Conservation (phyloP, 2,329 filamentous ascomycete genomes). For the Exserohilum rostratum region DNA sequence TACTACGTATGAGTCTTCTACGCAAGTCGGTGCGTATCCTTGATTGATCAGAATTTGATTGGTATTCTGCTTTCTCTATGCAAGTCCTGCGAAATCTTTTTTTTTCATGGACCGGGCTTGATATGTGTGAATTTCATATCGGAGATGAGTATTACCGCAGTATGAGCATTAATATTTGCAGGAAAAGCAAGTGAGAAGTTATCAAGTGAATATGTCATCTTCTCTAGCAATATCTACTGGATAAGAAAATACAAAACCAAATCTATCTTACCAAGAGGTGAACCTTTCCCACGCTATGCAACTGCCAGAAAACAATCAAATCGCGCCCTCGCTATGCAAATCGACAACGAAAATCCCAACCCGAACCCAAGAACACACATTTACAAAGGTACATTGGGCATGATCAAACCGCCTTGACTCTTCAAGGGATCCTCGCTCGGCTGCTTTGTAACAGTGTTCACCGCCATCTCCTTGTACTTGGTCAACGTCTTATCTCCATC, state of each 20-base stretch:
- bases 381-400: conserved; percentile 35
- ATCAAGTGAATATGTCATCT: too few relatives aligned
- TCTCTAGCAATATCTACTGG: too few relatives aligned
- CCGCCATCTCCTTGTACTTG: conserved; percentile 37
- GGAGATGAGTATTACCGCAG: too few relatives aligned
- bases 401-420: conserved; percentile 31
- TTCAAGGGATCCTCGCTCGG: conserved; percentile 22
- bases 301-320: not conserved
- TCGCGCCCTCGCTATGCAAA: not conserved
- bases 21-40: not conserved
- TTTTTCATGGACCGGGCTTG: too few relatives aligned
- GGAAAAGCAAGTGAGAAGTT: not conserved
- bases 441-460: conserved; percentile 28
- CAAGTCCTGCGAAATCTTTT: too few relatives aligned
- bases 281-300: not conserved
- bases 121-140: too few relatives aligned
- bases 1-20: not conserved
- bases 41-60: not conserved
- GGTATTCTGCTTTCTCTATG: too few relatives aligned
- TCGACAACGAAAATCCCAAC: not conserved
- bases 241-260: not conserved
- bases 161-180: too few relatives aligned
- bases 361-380: not conserved
- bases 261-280: not conserved
- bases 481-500: conserved; percentile 32